phyloP scores from a whole-genome alignment of 306 rosid genomes.

The Cicer judaicum region DNA sequence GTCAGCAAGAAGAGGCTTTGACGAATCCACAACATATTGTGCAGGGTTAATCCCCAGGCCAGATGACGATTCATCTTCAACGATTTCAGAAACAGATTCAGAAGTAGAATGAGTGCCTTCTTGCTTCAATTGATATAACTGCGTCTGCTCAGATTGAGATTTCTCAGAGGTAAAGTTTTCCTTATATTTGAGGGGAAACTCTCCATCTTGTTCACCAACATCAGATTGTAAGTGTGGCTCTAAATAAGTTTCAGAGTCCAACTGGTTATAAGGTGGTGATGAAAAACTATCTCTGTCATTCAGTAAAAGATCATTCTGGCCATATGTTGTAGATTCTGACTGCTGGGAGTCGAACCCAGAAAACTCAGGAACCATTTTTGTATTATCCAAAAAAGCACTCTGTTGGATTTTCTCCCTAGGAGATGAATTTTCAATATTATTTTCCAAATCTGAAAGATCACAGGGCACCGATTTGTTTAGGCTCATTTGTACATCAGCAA shows the following conservation, averaged over 20 bases:
- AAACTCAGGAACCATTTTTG: constrained; percentile 42
- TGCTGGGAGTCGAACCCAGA: constrained; percentile 44
- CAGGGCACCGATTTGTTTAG: constrained; percentile 37
- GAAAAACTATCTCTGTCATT: constrained; percentile 44
- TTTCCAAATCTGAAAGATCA: constrained; percentile 49
- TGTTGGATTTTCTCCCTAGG: constrained; percentile 42
- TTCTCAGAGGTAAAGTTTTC: constrained; percentile 46
- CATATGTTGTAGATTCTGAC: constrained; percentile 46
- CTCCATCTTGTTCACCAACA: constrained; percentile 51
- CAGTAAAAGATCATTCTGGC: constrained; percentile 44
- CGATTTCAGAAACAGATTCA: constrained; percentile 45
- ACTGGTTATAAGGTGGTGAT: constrained; percentile 45
- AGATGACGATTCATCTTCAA: constrained; percentile 49
- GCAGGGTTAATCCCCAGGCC: constrained; percentile 46
- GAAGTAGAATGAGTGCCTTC: constrained; percentile 50
- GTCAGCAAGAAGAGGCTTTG: constrained; percentile 51
- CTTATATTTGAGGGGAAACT: constrained; percentile 47
- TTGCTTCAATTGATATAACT: constrained; percentile 40
- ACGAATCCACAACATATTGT: constrained; percentile 50
- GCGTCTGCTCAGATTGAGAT: constrained; percentile 53
- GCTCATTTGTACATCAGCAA: constrained; percentile 44
- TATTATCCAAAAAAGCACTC: constrained; percentile 44
- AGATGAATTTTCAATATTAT: constrained; percentile 48
- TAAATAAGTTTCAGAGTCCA: constrained; percentile 47
- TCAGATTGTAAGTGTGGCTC: constrained; percentile 48